Base-by-base conservation (phyloP, 345 rosid species). In the Gossypium bickii region DNA sequence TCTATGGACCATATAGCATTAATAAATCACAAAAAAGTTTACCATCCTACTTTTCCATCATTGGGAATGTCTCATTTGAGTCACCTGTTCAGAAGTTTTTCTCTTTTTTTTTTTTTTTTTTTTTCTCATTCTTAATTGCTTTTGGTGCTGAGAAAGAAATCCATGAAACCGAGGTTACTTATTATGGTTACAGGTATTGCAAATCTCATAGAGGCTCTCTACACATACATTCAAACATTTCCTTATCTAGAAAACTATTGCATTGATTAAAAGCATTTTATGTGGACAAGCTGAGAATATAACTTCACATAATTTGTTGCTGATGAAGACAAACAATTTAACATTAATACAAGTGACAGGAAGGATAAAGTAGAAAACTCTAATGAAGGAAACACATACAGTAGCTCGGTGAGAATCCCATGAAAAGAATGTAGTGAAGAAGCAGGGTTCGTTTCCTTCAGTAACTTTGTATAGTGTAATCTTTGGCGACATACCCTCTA, bases 381-480 rank as follows among this genome's bases (percentile, higher is more conserved):
- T 6, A n/a, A 18, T 67, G 67, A 43, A 45, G 47, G 49, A 64
- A 34, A 34, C 41, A 70, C 93, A 56, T 89, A 96, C 99, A 59
- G 71, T 82, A 58, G 98, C 92, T 86, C 87, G 93, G 82, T 87
- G 64, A 65, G 81, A 79, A 85, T 96, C 99, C 99, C 98, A 96
- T 9, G 88, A 85, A 81, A 96, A 96, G 83, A 84, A 90, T 53
- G 85, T 82, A 20, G 97, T 90, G 84, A 93, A 96, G 87, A 93
- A 93, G 83, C 90, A 85, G 1, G 99, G 98, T 77, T 96, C 99
- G 76, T 90, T 93, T 82, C 98, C 99, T 84, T 96, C 99, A 12
- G 89, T 85, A 69, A 93, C 85, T 89, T 84, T 93, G 82, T 90
- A 96, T 3, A 96, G 78, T 53, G 99, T 94, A 76, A 96, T 93